Evolutionary conservation across 192 early-diverging fungal genomes (phyloP).

Genomic region (Gryganskiella cystojenkinii): DNA sequence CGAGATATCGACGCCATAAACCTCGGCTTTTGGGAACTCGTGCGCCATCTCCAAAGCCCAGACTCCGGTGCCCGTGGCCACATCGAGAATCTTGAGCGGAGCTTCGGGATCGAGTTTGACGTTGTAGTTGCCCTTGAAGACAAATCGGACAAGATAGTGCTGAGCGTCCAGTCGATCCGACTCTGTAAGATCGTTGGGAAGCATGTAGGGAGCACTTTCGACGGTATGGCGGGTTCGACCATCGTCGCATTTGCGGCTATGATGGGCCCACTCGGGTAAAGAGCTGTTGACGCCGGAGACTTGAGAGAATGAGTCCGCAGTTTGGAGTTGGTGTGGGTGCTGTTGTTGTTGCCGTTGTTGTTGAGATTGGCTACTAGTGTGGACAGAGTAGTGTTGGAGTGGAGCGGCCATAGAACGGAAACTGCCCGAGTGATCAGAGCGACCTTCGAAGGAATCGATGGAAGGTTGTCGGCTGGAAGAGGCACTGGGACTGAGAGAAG

Average conservation of each 20-base stretch:
- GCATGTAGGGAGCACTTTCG: slow-evolving; percentile 54
- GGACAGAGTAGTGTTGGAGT: not conserved
- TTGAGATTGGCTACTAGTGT: slow-evolving; percentile 3
- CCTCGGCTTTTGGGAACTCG: slow-evolving; percentile 40
- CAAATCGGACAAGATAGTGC: slow-evolving; percentile 64
- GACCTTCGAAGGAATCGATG: slow-evolving; percentile 21
- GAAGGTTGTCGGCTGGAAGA: slow-evolving; percentile 13
- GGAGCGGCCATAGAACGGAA: slow-evolving; percentile 9
- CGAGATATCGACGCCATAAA: slow-evolving; percentile 52
- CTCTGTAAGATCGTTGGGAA: slow-evolving; percentile 64
- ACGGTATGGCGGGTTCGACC: slow-evolving; percentile 52
- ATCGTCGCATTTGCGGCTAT: slow-evolving; percentile 39
- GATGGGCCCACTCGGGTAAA: slow-evolving; percentile 47
- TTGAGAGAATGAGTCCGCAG: not conserved
- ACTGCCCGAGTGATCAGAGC: slow-evolving; percentile 15
- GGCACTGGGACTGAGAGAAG: not conserved
- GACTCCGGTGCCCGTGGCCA: slow-evolving; percentile 43
- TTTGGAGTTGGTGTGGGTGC: not conserved
- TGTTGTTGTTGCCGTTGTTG: slow-evolving; percentile 12
- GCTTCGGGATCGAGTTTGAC: slow-evolving; percentile 36
- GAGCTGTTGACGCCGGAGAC: not conserved
- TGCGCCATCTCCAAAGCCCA: slow-evolving; percentile 53
- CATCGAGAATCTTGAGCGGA: slow-evolving; percentile 27
- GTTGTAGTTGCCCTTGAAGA: slow-evolving; percentile 51
- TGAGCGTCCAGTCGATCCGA: slow-evolving; percentile 61